Conservation (phyloP, 805 yeast genomes). For the Priceomyces castillae region DNA sequence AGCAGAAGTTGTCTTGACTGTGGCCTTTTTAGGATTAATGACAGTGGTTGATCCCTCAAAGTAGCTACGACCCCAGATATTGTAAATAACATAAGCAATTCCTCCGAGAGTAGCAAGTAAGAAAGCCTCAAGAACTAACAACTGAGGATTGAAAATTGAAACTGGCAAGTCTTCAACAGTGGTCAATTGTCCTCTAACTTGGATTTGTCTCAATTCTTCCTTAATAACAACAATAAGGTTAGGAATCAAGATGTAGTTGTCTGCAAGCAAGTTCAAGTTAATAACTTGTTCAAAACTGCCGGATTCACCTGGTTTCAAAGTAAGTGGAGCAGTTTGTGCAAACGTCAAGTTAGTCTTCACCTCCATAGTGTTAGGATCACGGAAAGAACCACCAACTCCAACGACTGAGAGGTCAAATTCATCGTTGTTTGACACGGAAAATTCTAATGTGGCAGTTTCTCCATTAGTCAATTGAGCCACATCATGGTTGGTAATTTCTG, state of each 20-base stretch:
- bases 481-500: constrained; percentile 35
- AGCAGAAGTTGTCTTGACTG: constrained; percentile 9
- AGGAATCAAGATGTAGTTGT: constrained; percentile 59
- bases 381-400: constrained; percentile 68
- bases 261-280: constrained; percentile 56
- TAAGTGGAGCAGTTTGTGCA: constrained; percentile 59
- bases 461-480: constrained; percentile 47
- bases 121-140: constrained; percentile 59
- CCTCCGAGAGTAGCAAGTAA: constrained; percentile 49
- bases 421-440: constrained; percentile 54
- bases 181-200: constrained; percentile 57
- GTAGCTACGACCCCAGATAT: constrained; percentile 45
- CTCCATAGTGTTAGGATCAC: constrained; percentile 52
- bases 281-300: constrained; percentile 56
- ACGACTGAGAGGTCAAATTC: constrained; percentile 49
- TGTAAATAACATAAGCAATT: constrained; percentile 47
- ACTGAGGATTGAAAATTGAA: constrained; percentile 70
- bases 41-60: constrained; percentile 34
- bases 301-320: constrained; percentile 48
- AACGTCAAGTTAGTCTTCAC: constrained; percentile 61
- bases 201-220: constrained; percentile 51
- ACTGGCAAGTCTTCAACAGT: constrained; percentile 61
- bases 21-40: constrained; percentile 9
- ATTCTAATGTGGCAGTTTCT: constrained; percentile 50
- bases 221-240: constrained; percentile 51